Percentiles rank a stretch among this genome's conserved stretches.
Conservation (phyloP, 805 yeast species). For the Candida caryicola region DNA sequence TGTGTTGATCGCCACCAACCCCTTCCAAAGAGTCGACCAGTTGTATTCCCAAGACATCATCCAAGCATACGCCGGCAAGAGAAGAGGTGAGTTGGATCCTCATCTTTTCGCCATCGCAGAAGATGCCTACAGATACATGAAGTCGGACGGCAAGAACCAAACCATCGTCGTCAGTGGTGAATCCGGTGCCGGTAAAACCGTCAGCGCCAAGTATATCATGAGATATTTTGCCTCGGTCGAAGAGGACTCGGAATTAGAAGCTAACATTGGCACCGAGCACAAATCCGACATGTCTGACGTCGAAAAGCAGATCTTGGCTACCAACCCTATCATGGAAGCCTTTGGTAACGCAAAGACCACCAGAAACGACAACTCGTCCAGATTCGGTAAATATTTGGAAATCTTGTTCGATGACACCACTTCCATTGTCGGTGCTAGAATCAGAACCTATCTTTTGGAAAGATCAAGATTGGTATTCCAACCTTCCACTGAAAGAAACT, state of each 20-base stretch:
- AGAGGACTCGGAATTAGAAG: slow-evolving; percentile 34
- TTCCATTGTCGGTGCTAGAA: slow-evolving; percentile 89
- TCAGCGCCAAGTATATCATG: slow-evolving; percentile 95
- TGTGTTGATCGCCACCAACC: slow-evolving; percentile 93
- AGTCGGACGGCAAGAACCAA: slow-evolving; percentile 78
- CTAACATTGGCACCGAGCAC: slow-evolving; percentile 33
- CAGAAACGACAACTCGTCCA: slow-evolving; percentile 94
- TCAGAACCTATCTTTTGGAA: slow-evolving; percentile 88
- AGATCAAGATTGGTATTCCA: slow-evolving; percentile 93
- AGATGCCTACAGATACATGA: slow-evolving; percentile 95
- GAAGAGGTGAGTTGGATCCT: slow-evolving; percentile 94
- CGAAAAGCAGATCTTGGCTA: slow-evolving; percentile 91
- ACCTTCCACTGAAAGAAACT: slow-evolving; percentile 86
- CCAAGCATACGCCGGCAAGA: slow-evolving; percentile 90
- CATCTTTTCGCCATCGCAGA: slow-evolving; percentile 97
- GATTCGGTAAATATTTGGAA: slow-evolving; percentile 95
- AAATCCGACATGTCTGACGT: slow-evolving; percentile 77
- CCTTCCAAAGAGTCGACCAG: slow-evolving; percentile 89
- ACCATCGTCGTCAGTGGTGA: slow-evolving; percentile 97
- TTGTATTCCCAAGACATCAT: slow-evolving; percentile 88
- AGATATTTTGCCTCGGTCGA: slow-evolving; percentile 96
- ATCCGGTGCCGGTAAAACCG: slow-evolving; percentile 98
- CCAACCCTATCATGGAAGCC: slow-evolving; percentile 96
- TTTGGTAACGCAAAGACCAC: slow-evolving; percentile 98
- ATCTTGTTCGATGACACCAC: slow-evolving; percentile 74